phyloP scores from a whole-genome alignment of 2,329 filamentous ascomycete genomes.

The Pseudodiploospora longispora region DNA sequence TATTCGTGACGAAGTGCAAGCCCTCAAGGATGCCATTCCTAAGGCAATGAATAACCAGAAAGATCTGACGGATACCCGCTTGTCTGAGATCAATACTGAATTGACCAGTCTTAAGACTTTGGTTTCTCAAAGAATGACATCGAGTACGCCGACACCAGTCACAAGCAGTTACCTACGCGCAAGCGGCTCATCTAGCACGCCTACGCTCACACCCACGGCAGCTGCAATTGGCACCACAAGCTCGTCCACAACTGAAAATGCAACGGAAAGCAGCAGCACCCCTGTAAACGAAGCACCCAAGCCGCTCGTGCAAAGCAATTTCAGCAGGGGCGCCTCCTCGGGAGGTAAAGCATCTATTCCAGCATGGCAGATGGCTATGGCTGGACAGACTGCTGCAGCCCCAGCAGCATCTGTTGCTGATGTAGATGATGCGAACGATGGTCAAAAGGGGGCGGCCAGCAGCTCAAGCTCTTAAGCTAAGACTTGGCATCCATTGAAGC shows the following conservation, averaged over 20 bases:
- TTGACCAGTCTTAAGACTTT: constrained; percentile 88
- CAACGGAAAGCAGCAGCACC: constrained; percentile 17
- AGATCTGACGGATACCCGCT: constrained; percentile 67
- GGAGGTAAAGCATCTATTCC: constrained; percentile 61
- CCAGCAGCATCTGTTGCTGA: background rate
- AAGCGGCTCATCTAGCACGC: constrained; percentile 13
- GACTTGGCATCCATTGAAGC: too few species aligned
- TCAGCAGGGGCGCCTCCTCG: constrained; percentile 23
- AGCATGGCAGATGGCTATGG: constrained; percentile 69
- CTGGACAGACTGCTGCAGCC: constrained; percentile 36
- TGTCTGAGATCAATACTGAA: constrained; percentile 80
- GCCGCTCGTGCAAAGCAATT: constrained; percentile 19
- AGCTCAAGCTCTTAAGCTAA: constrained; percentile 1
- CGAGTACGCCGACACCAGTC: constrained; percentile 20
- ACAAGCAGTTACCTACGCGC: constrained; percentile 14
- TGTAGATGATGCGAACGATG: constrained; percentile 1
- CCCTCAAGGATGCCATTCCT: constrained; percentile 76
- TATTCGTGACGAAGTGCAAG: constrained; percentile 77
- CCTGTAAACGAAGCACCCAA: constrained; percentile 24
- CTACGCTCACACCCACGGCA: constrained; percentile 16
- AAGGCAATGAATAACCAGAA: constrained; percentile 84
- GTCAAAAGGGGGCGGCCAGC: constrained; percentile 2
- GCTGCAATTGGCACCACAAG: constrained; percentile 2
- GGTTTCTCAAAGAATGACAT: constrained; percentile 55
- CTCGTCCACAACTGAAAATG: constrained; percentile 12